phyloP scores from a whole-genome alignment of 2,329 filamentous ascomycete genomes.

The Chrysoporthe austroafricana region DNA sequence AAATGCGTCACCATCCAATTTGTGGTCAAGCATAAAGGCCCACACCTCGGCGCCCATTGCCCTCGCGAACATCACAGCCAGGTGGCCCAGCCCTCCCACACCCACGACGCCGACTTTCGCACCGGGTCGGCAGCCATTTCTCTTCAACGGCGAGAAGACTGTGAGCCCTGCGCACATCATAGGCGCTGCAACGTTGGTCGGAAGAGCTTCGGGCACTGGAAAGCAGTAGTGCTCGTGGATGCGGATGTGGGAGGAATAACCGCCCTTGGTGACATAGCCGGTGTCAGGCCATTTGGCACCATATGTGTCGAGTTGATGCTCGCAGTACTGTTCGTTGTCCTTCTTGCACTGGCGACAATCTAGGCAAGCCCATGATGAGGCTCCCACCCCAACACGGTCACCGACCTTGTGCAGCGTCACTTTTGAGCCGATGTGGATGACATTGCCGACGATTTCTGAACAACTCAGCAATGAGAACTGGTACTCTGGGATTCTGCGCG shows the following conservation, averaged over 20 bases:
- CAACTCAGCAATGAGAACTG: not conserved
- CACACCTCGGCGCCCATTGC: slow-evolving; percentile 63
- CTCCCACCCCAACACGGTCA: slow-evolving; percentile 70
- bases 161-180: slow-evolving; percentile 88
- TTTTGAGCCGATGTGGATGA: slow-evolving; percentile 68
- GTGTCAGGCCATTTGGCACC: slow-evolving; percentile 54
- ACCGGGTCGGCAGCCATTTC: slow-evolving; percentile 75
- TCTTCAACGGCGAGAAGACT: slow-evolving; percentile 75
- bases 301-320: slow-evolving; percentile 64
- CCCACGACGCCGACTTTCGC: slow-evolving; percentile 80
- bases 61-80: slow-evolving; percentile 71
- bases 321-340: slow-evolving; percentile 71
- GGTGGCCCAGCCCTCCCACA: slow-evolving; percentile 73
- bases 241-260: slow-evolving; percentile 45
- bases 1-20: slow-evolving; percentile 62
- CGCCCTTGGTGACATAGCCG: slow-evolving; percentile 63
- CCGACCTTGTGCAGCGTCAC: slow-evolving; percentile 64
- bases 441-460: slow-evolving; percentile 69
- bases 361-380: slow-evolving; percentile 67
- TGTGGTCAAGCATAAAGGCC: slow-evolving; percentile 63
- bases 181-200: slow-evolving; percentile 67
- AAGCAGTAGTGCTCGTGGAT: slow-evolving; percentile 75
- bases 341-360: slow-evolving; percentile 67
- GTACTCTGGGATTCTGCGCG: not conserved
- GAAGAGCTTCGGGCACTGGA: slow-evolving; percentile 75